A percentile compares a stretch with the other conserved stretches of the same genome.
phyloP scores from a whole-genome alignment of 208 protist genomes.

The Acanthamoeba sp. region DNA sequence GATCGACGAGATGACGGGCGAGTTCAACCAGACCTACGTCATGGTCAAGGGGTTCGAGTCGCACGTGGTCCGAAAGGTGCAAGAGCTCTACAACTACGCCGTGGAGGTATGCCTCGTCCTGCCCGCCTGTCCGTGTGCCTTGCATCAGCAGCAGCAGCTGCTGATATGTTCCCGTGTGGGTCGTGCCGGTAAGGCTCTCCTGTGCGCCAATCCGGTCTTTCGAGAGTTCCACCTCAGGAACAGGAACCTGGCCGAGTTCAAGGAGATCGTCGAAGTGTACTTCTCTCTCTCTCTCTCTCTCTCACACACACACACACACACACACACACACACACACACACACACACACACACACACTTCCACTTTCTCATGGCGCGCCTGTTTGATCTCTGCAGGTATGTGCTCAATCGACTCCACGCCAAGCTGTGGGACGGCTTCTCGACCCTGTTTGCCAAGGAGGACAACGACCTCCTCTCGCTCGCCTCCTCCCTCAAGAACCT shows the following conservation, averaged over 20 bases:
- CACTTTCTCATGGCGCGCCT: background rate
- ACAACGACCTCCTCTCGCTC: slow-evolving; percentile 10
- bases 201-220: slow-evolving; percentile 34
- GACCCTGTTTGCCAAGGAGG: slow-evolving; percentile 7
- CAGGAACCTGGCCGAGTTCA: slow-evolving; percentile 17
- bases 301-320: no score
- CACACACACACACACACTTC: background rate
- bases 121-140: background rate
- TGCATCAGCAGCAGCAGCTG: background rate
- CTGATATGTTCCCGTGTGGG: background rate
- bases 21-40: slow-evolving; percentile 60
- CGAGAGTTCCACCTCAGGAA: slow-evolving; percentile 37
- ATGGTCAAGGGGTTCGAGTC: background rate
- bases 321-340: background rate
- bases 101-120: background rate
- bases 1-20: slow-evolving; percentile 27
- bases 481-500: slow-evolving; percentile 6
- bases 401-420: slow-evolving; percentile 33
- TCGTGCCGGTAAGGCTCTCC: background rate
- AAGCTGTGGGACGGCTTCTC: slow-evolving; percentile 47
- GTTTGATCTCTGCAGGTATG: background rate
- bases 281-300: no score
- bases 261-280: slow-evolving; percentile 48
- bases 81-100: slow-evolving; percentile 24
- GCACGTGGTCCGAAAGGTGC: slow-evolving; percentile 23